These are phyloP conservation scores for Insectozyma bohioensis DNA, from an alignment of 1,139 yeast species.

Conservation along the genomic window DNA sequence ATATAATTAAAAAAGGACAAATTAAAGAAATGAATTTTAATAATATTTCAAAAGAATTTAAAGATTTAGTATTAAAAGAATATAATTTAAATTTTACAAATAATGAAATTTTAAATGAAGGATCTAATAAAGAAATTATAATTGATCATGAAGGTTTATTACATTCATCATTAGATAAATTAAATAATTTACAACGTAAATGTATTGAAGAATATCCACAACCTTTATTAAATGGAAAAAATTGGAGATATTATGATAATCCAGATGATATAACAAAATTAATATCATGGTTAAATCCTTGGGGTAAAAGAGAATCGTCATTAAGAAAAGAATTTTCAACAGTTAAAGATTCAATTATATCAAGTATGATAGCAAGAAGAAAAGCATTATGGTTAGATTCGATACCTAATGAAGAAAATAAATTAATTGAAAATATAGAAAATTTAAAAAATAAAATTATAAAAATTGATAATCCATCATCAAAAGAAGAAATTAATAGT, in stretches of 20 bases:
- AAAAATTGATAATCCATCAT: constrained; percentile 10
- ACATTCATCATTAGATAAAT: constrained; percentile 20
- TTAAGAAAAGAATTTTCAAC: constrained; percentile 61
- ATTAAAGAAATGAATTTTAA: constrained; percentile 19
- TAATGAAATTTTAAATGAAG: constrained; percentile 16
- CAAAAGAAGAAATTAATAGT: constrained; percentile 11
- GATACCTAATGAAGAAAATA: constrained; percentile 40
- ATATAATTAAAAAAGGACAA: constrained; percentile 2
- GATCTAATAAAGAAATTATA: constrained; percentile 18
- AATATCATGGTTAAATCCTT: constrained; percentile 65
- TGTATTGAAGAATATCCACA: constrained; percentile 65
- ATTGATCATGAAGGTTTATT: constrained; percentile 48
- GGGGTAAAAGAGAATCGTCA: constrained; percentile 74
- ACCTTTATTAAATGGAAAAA: constrained; percentile 48
- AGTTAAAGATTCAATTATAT: constrained; percentile 53
- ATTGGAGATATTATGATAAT: constrained; percentile 74
- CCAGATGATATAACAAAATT: constrained; percentile 59
- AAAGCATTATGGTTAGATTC: constrained; percentile 46
- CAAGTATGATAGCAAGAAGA: constrained; percentile 61
- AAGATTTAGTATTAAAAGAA: constrained; percentile 18
- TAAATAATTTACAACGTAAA: constrained; percentile 59
- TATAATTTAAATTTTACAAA: constrained; percentile 20
- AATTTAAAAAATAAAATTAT: constrained; percentile 17
- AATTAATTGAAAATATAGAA: constrained; percentile 36
- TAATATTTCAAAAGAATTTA: constrained; percentile 20